Evolutionary conservation across 495 filamentous ascomycete genomes (phyloP).

Genomic region (Hypoxylon lenormandii): DNA sequence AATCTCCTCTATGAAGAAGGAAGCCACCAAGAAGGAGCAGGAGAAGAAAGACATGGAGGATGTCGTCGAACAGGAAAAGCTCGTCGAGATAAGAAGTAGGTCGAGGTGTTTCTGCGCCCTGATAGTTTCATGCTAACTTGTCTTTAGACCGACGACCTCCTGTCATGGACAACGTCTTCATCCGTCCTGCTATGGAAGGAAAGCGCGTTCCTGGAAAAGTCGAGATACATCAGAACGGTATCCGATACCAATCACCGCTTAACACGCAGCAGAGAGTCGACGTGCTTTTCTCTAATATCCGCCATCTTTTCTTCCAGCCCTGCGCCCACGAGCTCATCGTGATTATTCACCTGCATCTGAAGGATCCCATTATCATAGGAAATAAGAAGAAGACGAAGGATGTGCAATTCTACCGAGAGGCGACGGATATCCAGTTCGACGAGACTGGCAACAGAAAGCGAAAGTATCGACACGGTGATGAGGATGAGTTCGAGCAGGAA

Average conservation of each 20-base stretch:
- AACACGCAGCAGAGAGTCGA: conserved; percentile 85
- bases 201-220: conserved; percentile 95
- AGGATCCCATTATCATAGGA: conserved; percentile 97
- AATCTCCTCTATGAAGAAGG: conserved; percentile 93
- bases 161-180: conserved; percentile 88
- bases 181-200: conserved; percentile 92
- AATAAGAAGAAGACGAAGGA: conserved; percentile 97
- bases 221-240: conserved; percentile 98
- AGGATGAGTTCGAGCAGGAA: conserved; percentile 98
- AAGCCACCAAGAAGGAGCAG: conserved; percentile 86
- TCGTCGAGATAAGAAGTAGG: conserved; percentile 88
- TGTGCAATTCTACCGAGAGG: conserved; percentile 97
- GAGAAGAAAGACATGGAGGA: conserved; percentile 99
- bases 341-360: conserved; percentile 96
- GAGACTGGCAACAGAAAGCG: conserved; percentile 98
- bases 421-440: conserved; percentile 98
- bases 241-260: conserved; percentile 91
- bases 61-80: conserved; percentile 99
- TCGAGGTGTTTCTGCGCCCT: conserved; percentile 8
- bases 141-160: conserved; percentile 81
- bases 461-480: conserved; percentile 97
- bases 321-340: conserved; percentile 96
- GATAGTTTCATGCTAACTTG: conserved; percentile 50
- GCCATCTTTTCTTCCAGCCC: conserved; percentile 98
- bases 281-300: conserved; percentile 97